Evolutionary conservation across 176 grass and related monocot species (phyloP), one percentile per base, ranked within the genome.

Genomic region (Otatea glauca): DNA sequence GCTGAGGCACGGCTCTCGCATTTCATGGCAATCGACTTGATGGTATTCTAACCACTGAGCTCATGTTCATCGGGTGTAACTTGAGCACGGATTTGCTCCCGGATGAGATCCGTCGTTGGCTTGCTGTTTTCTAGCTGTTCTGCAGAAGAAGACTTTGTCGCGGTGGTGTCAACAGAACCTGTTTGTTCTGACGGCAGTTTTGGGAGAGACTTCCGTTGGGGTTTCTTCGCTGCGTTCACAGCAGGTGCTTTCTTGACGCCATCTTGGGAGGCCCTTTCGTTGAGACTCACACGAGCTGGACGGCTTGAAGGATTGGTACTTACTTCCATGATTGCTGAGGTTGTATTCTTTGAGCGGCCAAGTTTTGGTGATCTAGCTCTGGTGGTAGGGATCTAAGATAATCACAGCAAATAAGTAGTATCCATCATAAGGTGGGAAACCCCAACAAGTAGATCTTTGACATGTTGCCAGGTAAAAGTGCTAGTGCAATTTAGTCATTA

Each of bases 361-460:
- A 92, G 87, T 84, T 84, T 92, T 60, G 91, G 91, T 72, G 91
- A 92, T 80, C 87, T 81, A 76, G 91, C 80, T 84, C 91, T 92
- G 50, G 91, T 89, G 32, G 84, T 83, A 77, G 91, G 87, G 38
- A 92, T 89, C 91, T 89, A 83, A 41, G n/a, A 78, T 68, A 42
- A 79, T 43, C 60, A 58, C 10, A 70, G 32, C 34, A 16, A 53
- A 79, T 35, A 74, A 83, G 76, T 62, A 68, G 4, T 35, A 73
- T 86, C 14, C 59, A 66, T 78, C 15, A 58, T 3, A 86, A 82
- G 25, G 23, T 41, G 37, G 53, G 9, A 45, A 27, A 70, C 5
- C 25, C 24, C n/a, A 43, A 35, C 37, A 78, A 72, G 44, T 65
- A 56, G 5, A 68, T 45, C 9, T 29, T 29, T 87, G 20, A 23